Evolutionary conservation across 1,284 basidiomycete species (phyloP), one percentile per base, ranked within the genome.

Genomic region (Marasmius sp.): DNA sequence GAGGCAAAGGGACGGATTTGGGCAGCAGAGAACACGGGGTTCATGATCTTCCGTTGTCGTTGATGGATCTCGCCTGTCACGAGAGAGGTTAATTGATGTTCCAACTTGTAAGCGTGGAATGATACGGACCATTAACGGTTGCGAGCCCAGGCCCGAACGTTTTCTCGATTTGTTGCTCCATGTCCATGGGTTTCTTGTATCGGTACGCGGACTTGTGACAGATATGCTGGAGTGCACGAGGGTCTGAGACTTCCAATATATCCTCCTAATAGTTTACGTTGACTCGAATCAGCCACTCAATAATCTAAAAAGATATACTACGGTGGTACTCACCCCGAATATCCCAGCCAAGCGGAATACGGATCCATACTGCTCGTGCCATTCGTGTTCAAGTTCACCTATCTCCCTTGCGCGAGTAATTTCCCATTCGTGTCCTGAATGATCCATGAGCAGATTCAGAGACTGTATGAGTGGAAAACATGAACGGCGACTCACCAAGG

Each of bases 351-450:
- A 49, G 14, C 71, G 64, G 68, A 72, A 76, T 0, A 69, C 68
- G 0, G 65, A 64, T 14, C 77, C 76, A 59, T 75, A 78, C 56
- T 75, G 66, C 22, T 65, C 61, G 47, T 68, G 63, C 66, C 69
- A 75, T 47, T 69, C 52, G 55, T 69, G 70, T 8, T 74, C 72
- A 2, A 71, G 59, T 27, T 74, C 70, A 1, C 75, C 75, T 0
- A 75, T 72, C 57, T 76, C 68, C 12, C 70, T 51, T 58, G 75
- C 70, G 14, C 66, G 53, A 20, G 58, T 62, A 9, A 72, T 1
- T 0, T 67, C 62, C 48, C 56, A 39, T 58, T 64, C 57, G 11
- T 71, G 67, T 12, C 74, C 75, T 76, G 5, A 2, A 27, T 52
- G 36, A 27, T 47, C 6, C 11, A 14, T 8, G 39, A 16, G 4